Conservation (phyloP, 1,284 basidiomycete genomes). For the Sporisorium scitamineum region DNA sequence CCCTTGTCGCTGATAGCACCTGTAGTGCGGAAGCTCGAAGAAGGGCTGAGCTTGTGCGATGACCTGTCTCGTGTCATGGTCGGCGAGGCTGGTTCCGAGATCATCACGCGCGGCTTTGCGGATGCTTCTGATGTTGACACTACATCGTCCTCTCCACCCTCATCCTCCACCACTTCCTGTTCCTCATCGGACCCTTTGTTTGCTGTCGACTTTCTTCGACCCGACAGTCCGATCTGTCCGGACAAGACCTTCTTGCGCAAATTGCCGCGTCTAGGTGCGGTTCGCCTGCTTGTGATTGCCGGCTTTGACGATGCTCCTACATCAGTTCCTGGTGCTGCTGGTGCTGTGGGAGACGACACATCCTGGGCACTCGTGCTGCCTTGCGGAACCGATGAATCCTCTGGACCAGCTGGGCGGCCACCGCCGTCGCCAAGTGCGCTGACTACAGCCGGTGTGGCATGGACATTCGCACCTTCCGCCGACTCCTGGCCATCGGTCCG, state of each 20-base stretch:
- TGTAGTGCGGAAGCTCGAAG: conserved; percentile 20
- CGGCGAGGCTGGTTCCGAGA: conserved; percentile 38
- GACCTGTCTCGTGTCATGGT: conserved; percentile 7
- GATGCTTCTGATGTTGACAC: conserved; percentile 12
- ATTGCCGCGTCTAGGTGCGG: conserved; percentile 23
- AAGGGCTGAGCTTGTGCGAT: conserved; percentile 20
- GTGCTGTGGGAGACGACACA: neutral
- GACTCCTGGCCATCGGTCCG: neutral
- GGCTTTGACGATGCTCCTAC: neutral
- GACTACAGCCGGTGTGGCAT: conserved; percentile 15
- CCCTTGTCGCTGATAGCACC: conserved; percentile 20
- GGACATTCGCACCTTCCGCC: neutral
- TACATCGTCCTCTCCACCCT: neutral
- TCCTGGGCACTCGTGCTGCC: conserved; percentile 41
- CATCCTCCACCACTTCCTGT: conserved; percentile 16
- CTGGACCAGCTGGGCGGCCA: conserved; percentile 16
- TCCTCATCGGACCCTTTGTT: conserved; percentile 18
- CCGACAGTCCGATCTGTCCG: conserved; percentile 44
- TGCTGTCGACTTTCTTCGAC: conserved; percentile 9
- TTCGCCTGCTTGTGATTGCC: conserved; percentile 4
- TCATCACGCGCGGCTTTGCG: conserved; percentile 38
- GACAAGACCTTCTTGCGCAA: conserved; percentile 47
- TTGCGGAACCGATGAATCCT: conserved; percentile 35
- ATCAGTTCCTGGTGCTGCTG: neutral
- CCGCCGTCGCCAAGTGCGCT: conserved; percentile 14